These are phyloP conservation scores for Lenwebbia sp. DNA, from an alignment of 345 rosid genomes.

Conservation along the genomic window DNA sequence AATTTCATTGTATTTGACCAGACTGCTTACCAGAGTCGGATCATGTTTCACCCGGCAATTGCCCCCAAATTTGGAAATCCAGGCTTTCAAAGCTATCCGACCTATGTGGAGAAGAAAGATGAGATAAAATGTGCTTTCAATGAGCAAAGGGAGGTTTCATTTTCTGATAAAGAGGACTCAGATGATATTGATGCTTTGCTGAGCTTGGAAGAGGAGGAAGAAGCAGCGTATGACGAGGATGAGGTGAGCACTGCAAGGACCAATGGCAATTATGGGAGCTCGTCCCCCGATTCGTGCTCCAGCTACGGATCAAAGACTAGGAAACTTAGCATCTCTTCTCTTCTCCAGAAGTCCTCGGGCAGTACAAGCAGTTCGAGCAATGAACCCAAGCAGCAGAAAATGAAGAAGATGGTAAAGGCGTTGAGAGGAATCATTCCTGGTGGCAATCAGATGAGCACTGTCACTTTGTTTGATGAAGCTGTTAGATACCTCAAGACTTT, in stretches of 20 bases:
- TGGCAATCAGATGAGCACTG: constrained; percentile 64
- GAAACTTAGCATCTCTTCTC: constrained; percentile 21
- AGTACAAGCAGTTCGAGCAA: constrained; percentile 9
- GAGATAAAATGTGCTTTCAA: constrained; percentile 16
- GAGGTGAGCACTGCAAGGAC: constrained; percentile 68
- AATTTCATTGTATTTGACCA: constrained; percentile 63
- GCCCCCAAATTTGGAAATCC: constrained; percentile 42
- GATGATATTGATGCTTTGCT: constrained; percentile 78
- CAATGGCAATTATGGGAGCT: constrained; percentile 28
- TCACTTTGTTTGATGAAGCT: constrained; percentile 67
- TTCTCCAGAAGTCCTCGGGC: constrained; percentile 21
- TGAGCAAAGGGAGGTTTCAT: constrained; percentile 31
- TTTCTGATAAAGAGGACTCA: constrained; percentile 59
- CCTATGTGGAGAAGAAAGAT: constrained; percentile 25
- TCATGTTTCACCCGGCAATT: constrained; percentile 69
- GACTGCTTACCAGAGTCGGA: constrained; percentile 50
- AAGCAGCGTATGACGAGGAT: constrained; percentile 32
- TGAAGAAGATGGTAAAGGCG: constrained; percentile 71
- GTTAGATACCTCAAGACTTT: constrained; percentile 77
- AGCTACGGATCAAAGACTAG: constrained; percentile 24
- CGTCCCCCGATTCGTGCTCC: constrained; percentile 50
- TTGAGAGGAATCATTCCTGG: constrained; percentile 71
- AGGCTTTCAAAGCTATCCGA: constrained; percentile 25
- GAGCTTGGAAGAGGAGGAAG: constrained; percentile 54
- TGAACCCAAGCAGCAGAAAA: constrained; percentile 48